Evolutionary conservation across 331 rosid genomes (phyloP), one percentile per base, ranked within the genome.

Genomic region (Pyracantha coccinea): DNA sequence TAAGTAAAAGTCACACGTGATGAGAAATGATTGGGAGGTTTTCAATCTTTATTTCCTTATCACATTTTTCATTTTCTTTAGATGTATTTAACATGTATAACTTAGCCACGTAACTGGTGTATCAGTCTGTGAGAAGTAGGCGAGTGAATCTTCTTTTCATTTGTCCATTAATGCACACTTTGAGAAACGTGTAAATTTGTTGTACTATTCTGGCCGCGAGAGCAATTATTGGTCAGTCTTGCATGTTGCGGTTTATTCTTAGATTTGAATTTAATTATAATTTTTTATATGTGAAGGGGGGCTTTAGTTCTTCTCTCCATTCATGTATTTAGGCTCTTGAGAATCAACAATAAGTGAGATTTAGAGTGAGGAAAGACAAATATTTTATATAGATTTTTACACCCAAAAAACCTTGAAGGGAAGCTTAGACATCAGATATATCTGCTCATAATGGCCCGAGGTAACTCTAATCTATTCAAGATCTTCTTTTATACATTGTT

Each of bases 401-500:
- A 7, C 12, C 13, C 67, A 62, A 62, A 27, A 10, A 62, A 28
- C 41, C 12, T 62, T 3, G 19, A 27, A 62, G 67, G 0, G 45
- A 64, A 28, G 58, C 55, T 38, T 3, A 44, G 8, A 33, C 2
- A 15, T 71, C 31, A 69, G 14, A 69, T 82, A 76, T 2, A 25
- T 70, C 7, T 57, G 9, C 44, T 72, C 65, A 74, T 68, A 69
- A 69, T 82, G 85, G 74, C 63, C 16, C 67, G 31, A 70, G 71
- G 83, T 78, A n/a, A 75, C 61, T 75, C 20, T 72, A 35, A 61
- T 28, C 58, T 5, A 66, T 35, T 72, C 68, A 28, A 28, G 23
- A 38, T 28, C 44, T 29, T 63, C 3, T 24, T 53, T 1, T 24
- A 5, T 66, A 16, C 5, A 7, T 11, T 16, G 5, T 47, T 69